These are phyloP conservation scores for Candida silvatica DNA, from an alignment of 805 yeast species.

Conservation along the genomic window DNA sequence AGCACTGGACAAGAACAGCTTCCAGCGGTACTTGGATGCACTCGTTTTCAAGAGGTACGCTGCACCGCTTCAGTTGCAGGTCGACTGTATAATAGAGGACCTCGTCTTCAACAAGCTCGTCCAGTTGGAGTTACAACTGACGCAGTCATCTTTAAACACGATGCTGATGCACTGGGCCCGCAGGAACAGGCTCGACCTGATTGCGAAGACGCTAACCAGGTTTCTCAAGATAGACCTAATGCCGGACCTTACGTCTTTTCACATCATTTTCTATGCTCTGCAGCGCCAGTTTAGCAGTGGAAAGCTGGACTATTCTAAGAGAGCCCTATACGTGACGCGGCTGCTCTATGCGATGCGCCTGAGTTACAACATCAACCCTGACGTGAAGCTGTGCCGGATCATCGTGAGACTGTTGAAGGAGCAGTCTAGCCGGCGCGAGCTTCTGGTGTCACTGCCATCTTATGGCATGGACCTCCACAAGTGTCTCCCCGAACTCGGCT, in stretches of 20 bases:
- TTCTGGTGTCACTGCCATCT: background rate
- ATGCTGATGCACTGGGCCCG: slow-evolving; percentile 7
- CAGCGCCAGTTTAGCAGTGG: background rate
- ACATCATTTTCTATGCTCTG: slow-evolving; percentile 3
- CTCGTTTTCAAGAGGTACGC: slow-evolving; percentile 1
- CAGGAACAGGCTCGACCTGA: slow-evolving; percentile 1
- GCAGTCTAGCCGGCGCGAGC: background rate
- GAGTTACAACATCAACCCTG: background rate
- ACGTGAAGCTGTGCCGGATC: background rate
- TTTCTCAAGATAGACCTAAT: slow-evolving; percentile 2
- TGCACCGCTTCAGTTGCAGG: no score
- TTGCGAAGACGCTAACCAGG: slow-evolving; percentile 2
- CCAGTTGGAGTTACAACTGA: slow-evolving; percentile 1
- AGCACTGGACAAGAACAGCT: background rate
- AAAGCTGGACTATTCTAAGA: background rate
- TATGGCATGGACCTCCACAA: background rate
- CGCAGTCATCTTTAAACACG: slow-evolving; percentile 6
- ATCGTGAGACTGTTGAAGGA: background rate
- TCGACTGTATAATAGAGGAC: background rate
- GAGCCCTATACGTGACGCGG: background rate
- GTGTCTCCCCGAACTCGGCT: no score
- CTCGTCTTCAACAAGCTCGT: slow-evolving; percentile 1
- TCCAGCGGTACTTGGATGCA: background rate
- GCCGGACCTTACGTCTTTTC: slow-evolving; percentile 6
- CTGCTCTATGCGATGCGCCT: slow-evolving; percentile 2